Percentiles rank a stretch among this genome's conserved stretches.
phyloP scores from a whole-genome alignment of 2,329 filamentous ascomycete genomes.

The Chrysoporthe austroafricana region DNA sequence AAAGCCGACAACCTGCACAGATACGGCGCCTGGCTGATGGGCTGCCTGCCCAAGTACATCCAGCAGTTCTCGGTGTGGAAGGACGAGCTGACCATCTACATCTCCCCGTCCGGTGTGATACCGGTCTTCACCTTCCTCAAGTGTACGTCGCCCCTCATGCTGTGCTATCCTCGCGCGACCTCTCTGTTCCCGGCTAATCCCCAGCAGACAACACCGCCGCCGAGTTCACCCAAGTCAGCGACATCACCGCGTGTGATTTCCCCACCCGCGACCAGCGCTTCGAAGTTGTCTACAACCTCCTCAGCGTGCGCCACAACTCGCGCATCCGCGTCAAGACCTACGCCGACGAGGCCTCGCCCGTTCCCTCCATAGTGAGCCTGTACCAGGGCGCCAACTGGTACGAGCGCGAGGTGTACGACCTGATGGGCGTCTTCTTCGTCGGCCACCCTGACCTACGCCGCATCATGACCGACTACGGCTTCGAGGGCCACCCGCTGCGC shows the following conservation, averaged over 20 bases:
- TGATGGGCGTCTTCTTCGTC: constrained; percentile 96
- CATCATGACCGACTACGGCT: constrained; percentile 99
- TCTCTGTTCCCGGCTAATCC: constrained; percentile 16
- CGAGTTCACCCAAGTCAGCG: constrained; percentile 91
- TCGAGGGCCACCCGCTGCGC: constrained; percentile 94
- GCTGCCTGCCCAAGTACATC: constrained; percentile 94
- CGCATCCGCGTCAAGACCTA: constrained; percentile 99
- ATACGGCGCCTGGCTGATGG: constrained; percentile 96
- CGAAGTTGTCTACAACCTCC: constrained; percentile 96
- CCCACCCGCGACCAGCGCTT: constrained; percentile 95
- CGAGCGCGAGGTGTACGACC: constrained; percentile 95
- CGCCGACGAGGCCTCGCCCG: constrained; percentile 91
- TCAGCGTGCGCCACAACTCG: constrained; percentile 94
- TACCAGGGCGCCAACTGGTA: constrained; percentile 99
- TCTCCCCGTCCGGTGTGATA: constrained; percentile 83
- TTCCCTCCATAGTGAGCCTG: constrained; percentile 83
- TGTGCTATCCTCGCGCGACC: too few relatives aligned
- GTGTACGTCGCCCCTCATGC: constrained; percentile 47
- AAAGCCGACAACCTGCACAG: constrained; percentile 88
- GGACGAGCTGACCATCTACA: constrained; percentile 95
- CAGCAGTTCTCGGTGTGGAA: constrained; percentile 99
- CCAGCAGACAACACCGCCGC: constrained; percentile 82
- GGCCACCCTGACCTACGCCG: constrained; percentile 93
- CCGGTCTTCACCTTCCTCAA: constrained; percentile 95
- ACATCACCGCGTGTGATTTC: constrained; percentile 94